Evolutionary conservation across 768 basidiomycete genomes (phyloP).

Genomic region (Suillus hirtellus): DNA sequence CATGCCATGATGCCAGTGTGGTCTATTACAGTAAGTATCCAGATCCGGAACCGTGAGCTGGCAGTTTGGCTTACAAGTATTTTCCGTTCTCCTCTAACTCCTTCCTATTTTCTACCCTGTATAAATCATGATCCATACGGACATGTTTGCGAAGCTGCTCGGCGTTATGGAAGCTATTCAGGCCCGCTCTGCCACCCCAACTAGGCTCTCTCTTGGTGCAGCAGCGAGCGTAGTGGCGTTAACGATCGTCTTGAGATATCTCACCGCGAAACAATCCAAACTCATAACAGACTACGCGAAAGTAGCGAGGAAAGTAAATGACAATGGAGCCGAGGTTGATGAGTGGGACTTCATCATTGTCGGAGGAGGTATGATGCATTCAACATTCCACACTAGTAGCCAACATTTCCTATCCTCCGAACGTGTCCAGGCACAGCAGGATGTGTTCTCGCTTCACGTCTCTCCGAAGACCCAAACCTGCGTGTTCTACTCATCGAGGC

Average conservation of each 20-base stretch:
- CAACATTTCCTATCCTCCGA: neutral
- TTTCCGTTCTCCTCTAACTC: neutral
- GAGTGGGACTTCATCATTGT: slow-evolving; percentile 54
- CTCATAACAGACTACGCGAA: slow-evolving; percentile 18
- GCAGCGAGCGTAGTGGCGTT: slow-evolving; percentile 15
- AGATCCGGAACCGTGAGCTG: too few species aligned
- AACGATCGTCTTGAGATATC: slow-evolving; percentile 8
- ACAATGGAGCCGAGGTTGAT: slow-evolving; percentile 15
- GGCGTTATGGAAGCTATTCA: neutral
- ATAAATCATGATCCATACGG: neutral
- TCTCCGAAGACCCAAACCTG: slow-evolving; percentile 38
- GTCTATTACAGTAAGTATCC: too few species aligned
- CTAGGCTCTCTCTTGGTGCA: neutral
- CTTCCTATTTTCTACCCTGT: neutral
- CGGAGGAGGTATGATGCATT: slow-evolving; percentile 48
- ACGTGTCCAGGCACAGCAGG: slow-evolving; percentile 41
- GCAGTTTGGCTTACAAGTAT: too few species aligned
- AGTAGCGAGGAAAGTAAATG: slow-evolving; percentile 13
- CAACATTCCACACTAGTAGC: neutral
- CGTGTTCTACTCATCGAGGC: slow-evolving; percentile 42
- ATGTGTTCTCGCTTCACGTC: slow-evolving; percentile 44
- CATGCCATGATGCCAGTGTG: too few species aligned
- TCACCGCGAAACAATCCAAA: slow-evolving; percentile 8
- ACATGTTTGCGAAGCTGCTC: neutral
- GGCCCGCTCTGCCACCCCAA: neutral